Conservation (phyloP, 225 moss, liverwort and hornwort genomes). For the Asterella californica region DNA sequence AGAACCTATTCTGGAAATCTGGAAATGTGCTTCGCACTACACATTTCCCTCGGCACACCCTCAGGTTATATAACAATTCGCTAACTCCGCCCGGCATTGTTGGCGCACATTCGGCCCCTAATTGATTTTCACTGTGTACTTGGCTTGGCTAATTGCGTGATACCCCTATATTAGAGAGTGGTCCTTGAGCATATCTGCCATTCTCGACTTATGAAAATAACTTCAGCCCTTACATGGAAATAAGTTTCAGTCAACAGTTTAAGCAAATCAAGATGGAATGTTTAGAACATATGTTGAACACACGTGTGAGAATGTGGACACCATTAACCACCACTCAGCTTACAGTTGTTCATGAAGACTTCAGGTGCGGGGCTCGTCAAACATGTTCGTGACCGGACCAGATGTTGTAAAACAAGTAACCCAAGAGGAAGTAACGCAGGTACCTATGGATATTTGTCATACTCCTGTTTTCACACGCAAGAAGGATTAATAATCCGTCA, state of each 20-base stretch:
- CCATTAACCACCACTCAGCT: not conserved
- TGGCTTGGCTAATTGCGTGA: no score
- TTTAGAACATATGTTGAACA: not conserved
- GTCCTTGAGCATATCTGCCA: no score
- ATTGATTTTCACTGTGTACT: no score
- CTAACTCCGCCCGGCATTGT: no score
- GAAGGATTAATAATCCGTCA: not conserved
- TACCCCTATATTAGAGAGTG: no score
- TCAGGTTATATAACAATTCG: no score
- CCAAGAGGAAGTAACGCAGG: constrained; percentile 42
- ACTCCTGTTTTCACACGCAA: not conserved
- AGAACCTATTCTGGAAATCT: no score
- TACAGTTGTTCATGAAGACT: not conserved
- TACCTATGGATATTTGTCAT: not conserved
- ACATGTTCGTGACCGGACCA: constrained; percentile 47
- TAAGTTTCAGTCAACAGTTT: not conserved
- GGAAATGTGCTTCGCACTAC: no score
- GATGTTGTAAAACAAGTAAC: constrained; percentile 45
- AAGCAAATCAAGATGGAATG: not conserved
- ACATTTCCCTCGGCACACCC: no score
- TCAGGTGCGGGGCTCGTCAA: constrained; percentile 35
- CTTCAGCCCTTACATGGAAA: not conserved
- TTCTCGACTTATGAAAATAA: no score
- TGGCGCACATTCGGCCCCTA: no score
- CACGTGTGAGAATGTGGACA: not conserved